A percentile compares a stretch with the other conserved stretches of the same genome.
These are phyloP conservation scores for Paraleonurus japonicus DNA, from an alignment of 257 asterid species.

Conservation along the genomic window DNA sequence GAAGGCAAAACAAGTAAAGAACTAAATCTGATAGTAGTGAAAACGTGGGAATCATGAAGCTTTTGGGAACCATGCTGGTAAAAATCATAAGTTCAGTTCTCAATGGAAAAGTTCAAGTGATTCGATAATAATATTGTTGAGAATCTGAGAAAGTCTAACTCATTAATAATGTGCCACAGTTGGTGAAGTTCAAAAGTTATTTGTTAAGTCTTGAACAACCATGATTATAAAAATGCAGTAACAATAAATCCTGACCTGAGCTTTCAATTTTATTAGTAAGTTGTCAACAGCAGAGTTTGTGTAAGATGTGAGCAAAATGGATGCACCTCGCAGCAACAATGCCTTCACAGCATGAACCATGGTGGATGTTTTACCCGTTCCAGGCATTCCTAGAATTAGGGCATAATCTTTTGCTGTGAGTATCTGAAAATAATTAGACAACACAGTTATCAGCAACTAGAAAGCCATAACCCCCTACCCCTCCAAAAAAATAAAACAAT, in stretches of 20 bases:
- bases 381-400: slow-evolving; percentile 98
- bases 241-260: slow-evolving; percentile 61
- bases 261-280: slow-evolving; percentile 79
- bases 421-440: slow-evolving; percentile 50
- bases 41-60: not conserved
- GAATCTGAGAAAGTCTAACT: slow-evolving; percentile 17
- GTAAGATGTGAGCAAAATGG: slow-evolving; percentile 98
- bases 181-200: slow-evolving; percentile 15
- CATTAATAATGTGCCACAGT: slow-evolving; percentile 5
- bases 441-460: slow-evolving; percentile 28
- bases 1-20: slow-evolving; percentile 11
- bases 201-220: slow-evolving; percentile 8
- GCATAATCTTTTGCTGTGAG: slow-evolving; percentile 88
- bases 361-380: slow-evolving; percentile 96
- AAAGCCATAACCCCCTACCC: not conserved
- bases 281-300: slow-evolving; percentile 97
- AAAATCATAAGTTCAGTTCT: not conserved
- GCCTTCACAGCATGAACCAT: slow-evolving; percentile 99
- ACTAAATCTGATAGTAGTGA: not conserved
- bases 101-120: not conserved
- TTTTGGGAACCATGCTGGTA: not conserved
- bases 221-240: slow-evolving; percentile 11
- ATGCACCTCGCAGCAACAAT: slow-evolving; percentile 87
- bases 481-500: not conserved
- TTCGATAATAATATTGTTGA: not conserved